A percentile compares a stretch with the other conserved stretches of the same genome.
Conservation (phyloP, 306 rosid species). For the Sphenostylis stenocarpa region DNA sequence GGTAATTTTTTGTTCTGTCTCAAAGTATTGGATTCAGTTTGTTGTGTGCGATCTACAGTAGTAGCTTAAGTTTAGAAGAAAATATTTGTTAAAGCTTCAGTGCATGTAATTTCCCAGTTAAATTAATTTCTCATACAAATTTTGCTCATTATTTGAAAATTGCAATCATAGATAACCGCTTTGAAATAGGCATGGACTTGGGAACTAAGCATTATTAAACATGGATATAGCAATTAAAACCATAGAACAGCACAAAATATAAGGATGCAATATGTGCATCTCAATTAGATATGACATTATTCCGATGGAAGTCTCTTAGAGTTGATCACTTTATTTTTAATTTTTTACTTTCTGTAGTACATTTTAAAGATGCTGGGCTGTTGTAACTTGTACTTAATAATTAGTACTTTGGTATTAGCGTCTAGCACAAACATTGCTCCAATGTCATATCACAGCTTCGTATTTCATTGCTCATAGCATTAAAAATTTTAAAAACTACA, state of each 20-base stretch:
- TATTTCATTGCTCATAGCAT: not conserved
- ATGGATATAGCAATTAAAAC: not conserved
- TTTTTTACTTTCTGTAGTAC: not conserved
- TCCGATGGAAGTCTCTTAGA: not conserved
- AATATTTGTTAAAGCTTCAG: not conserved
- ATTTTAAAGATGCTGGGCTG: not conserved
- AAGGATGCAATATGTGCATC: not conserved
- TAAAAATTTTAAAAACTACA: too few relatives aligned
- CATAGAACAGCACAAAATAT: not conserved
- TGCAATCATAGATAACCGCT: not conserved
- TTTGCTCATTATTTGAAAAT: not conserved
- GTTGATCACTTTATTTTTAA: not conserved
- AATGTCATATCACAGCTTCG: not conserved
- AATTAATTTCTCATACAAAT: not conserved
- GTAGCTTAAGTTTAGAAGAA: constrained; percentile 15
- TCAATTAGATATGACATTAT: not conserved
- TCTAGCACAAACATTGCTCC: not conserved
- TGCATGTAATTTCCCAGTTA: constrained; percentile 1
- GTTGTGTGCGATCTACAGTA: not conserved
- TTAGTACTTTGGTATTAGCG: not conserved
- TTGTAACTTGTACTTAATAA: not conserved
- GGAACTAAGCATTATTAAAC: not conserved
- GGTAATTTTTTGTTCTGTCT: constrained; percentile 38
- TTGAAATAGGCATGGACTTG: not conserved
- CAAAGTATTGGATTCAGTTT: not conserved